Base-by-base conservation (phyloP, 2,329 filamentous ascomycete genomes). In the Fusarium ramigenum region DNA sequence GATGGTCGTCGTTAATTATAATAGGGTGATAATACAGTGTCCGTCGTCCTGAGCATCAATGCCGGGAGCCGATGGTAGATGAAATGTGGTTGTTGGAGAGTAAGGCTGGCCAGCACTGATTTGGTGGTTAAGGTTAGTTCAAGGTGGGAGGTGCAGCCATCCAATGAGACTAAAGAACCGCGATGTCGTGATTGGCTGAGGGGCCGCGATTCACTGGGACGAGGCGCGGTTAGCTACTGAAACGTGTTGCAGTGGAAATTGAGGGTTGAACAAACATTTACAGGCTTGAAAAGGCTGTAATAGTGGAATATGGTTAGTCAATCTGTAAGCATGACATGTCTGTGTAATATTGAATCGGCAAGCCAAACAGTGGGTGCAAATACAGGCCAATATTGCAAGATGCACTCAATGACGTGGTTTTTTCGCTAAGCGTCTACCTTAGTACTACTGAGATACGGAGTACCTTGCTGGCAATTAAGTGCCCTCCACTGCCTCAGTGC, bases 111-210 rank as follows among this genome's bases (percentile, higher is more conserved):
- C 57, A 69, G 62, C 58, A 63, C 65, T 67, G 34, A 54, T 68
- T 61, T 75, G 74, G 52, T 73, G 72, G 69, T 74, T 42, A 66
- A 49, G 56, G 34, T 59, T 39, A 34, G 66, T 63, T 68, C 66
- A 63, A 76, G 63, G 72, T 76, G 76, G 76, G 76, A 78, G 73
- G 65, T 63, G 69, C 68, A 74, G 62, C 54, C 36, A 54, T 54
- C 36, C 36, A 62, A 60, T 75, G 56, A 75, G 70, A 70, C 73
- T 70, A 74, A 73, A 70, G 69, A 62, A 54, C 66, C 65, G 66
- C 70, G 56, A 63, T 54, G 50, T 69, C 58, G 54, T 68, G 66
- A 77, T 78, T 78, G 76, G 77, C 56, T 75, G 63, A 65, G 50
- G 56, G 66, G 58, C 46, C 57, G 40, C 58, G 66, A 40, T 77